Evolutionary conservation across 805 yeast species (phyloP).

Genomic region (Myxozyma vanderwaltii): DNA sequence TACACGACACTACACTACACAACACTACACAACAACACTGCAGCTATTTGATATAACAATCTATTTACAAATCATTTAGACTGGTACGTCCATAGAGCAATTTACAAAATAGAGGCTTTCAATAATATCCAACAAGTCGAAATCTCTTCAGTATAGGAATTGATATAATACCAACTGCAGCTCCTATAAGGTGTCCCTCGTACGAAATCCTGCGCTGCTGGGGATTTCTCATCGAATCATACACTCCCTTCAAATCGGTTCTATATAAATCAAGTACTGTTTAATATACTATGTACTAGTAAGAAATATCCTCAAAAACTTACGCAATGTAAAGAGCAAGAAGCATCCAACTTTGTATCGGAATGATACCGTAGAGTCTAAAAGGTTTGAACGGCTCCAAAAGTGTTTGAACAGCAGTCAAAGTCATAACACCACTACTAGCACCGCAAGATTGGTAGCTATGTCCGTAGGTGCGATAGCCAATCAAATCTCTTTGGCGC

Average conservation of each 20-base stretch:
- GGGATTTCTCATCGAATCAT: too few relatives aligned
- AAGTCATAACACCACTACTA: constrained; percentile 18
- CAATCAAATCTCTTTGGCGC: not conserved
- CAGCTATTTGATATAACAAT: too few relatives aligned
- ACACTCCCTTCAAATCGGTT: too few relatives aligned
- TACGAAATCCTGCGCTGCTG: too few relatives aligned
- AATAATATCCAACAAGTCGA: constrained; percentile 7
- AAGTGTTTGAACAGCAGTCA: constrained; percentile 17
- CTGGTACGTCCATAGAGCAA: too few relatives aligned
- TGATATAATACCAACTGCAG: constrained; percentile 3
- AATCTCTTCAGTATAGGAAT: constrained; percentile 16
- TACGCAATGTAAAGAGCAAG: constrained; percentile 17
- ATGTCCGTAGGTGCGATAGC: not conserved
- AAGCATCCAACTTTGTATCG: constrained; percentile 25
- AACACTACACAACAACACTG: too few relatives aligned
- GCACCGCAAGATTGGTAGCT: constrained; percentile 17
- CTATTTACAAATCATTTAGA: too few relatives aligned
- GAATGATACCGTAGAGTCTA: constrained; percentile 20
- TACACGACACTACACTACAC: too few relatives aligned
- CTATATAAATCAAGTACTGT: too few relatives aligned
- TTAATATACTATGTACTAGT: too few relatives aligned
- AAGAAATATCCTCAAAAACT: not conserved
- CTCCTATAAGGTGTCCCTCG: constrained; percentile 22
- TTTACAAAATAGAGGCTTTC: not conserved
- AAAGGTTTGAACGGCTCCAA: constrained; percentile 13